Evolutionary conservation across 805 yeast species (phyloP), one percentile per base, ranked within the genome.

Genomic region (Saccharomycopsis amapae): DNA sequence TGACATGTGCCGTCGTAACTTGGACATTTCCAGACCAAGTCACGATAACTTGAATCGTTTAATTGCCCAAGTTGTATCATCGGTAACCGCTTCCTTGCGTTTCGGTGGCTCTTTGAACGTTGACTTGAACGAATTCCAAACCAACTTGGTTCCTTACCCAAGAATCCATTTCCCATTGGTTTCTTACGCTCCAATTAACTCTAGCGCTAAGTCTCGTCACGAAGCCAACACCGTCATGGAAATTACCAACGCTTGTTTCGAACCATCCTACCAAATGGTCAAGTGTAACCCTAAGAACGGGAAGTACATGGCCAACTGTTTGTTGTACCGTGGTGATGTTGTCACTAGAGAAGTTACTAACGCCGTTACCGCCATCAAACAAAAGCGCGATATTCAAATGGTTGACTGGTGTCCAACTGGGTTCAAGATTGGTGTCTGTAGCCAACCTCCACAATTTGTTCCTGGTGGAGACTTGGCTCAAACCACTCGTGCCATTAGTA

Each of bases 331-430:
- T 68, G 98, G 98, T 66, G 97, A 90, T 63, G 96, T 88, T 58
- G 97, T 93, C 56, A 90, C 88, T 62, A 85, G 95, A 75, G 97
- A 93, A 60, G 97, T 90, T 52, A 96, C 87, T 68, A 86, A 79
- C 64, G 94, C 98, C n/a, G 97, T 90, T 52, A 81, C 97, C 26
- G 82, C 80, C 66, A 85, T 88, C 63, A 93, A 90, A 71, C 78
- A 95, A 57, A 89, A 87, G 75, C 89, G 87, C 69, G 80, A 95
- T 48, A 95, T 93, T 48, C 98, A 90, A 74, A 73, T 90, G 71
- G 97, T 90, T 53, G 97, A 90, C 70, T 90, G 98, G 98, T 90
- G 97, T 66, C 98, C 98, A 59, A 93, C 97, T 44, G 97, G 97
- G 53, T 93, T 90, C 83, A 93, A 90, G 79, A 88, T 93, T 63